Conservation (phyloP, 1,284 basidiomycete species). For the Bondarzewia mesenterica region DNA sequence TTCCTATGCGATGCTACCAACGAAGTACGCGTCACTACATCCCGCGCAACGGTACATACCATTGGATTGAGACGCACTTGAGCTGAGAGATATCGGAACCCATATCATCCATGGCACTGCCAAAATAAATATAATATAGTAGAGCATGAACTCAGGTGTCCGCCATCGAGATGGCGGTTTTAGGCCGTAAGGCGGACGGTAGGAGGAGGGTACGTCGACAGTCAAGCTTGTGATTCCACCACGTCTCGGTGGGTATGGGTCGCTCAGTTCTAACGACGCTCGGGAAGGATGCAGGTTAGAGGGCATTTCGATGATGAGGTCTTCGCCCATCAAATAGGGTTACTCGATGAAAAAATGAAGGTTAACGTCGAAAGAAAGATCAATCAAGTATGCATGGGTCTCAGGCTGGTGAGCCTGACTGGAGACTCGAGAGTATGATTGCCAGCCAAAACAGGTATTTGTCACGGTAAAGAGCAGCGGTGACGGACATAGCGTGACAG, state of each 20-base stretch:
- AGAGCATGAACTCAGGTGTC: constrained; percentile 78
- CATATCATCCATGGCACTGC: constrained; percentile 76
- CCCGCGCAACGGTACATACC: background rate
- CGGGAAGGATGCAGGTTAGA: constrained; percentile 18
- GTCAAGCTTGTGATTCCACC: constrained; percentile 36
- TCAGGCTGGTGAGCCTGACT: too few species aligned
- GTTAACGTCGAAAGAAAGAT: too few species aligned
- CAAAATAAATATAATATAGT: constrained; percentile 56
- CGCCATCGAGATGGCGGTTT: constrained; percentile 58
- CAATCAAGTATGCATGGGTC: too few species aligned
- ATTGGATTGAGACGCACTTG: constrained; percentile 39
- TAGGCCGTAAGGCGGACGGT: constrained; percentile 17
- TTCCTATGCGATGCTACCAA: constrained; percentile 65
- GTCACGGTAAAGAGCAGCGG: too few species aligned
- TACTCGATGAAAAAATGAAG: too few species aligned
- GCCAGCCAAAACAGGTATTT: too few species aligned
- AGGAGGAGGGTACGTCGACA: constrained; percentile 36
- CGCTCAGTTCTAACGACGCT: constrained; percentile 17
- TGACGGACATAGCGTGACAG: too few species aligned
- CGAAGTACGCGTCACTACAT: too few species aligned
- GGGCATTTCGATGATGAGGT: constrained; percentile 19
- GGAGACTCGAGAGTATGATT: too few species aligned
- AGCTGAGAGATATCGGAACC: constrained; percentile 74
- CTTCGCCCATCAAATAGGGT: background rate
- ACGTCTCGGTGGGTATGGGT: constrained; percentile 8